Evolutionary conservation across 768 basidiomycete genomes (phyloP), one percentile per base, ranked within the genome.

Genomic region (Cyathus striatus): DNA sequence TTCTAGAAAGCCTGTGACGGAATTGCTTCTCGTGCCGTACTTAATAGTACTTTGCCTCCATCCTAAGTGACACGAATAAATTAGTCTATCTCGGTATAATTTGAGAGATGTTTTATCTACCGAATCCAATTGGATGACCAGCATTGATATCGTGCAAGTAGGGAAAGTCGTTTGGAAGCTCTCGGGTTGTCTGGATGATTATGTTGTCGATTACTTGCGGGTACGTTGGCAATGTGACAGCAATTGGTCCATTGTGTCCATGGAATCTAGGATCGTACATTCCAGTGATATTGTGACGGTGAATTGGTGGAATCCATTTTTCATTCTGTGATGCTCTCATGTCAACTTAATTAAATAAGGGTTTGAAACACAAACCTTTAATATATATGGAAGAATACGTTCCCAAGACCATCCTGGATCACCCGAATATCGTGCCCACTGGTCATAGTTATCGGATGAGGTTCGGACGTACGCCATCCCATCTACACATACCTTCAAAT

Each of bases 1-100:
- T 2, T 42, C 52, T 30, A 53, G 42, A 32, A 50, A 53, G 0
- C 46, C 43, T 20, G 49, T 53, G 3, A 47, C 49, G 18, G 51
- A 47, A 37, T 49, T 51, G 17, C 44, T 46, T 25, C 49, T 30
- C 24, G 42, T 30, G 27, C 41, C 46, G 23, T 46, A 45, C 12
- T 38, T 46, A n/a, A 48, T 43, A 1, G 46, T 41, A 7, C 25
- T 23, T 27, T 53, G 49, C 6, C 21, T 18, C 45, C 43, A 53
- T 22, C 46, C 53, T 51, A 37, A n/a, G 2, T 5, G 4, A 10
- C 18, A 37, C 10, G 10, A 2, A 14, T 18, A 37, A 5, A 12
- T n/a, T 10, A 20, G 21, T 12, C 18, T 4, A 37, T 3, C 2
- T 30, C 27, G 27, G n/a, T 37, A 20, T 10, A 5, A 37, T 37